phyloP scores from a whole-genome alignment of 192 early-diverging fungal species.

The Backusella mclennaniae region DNA sequence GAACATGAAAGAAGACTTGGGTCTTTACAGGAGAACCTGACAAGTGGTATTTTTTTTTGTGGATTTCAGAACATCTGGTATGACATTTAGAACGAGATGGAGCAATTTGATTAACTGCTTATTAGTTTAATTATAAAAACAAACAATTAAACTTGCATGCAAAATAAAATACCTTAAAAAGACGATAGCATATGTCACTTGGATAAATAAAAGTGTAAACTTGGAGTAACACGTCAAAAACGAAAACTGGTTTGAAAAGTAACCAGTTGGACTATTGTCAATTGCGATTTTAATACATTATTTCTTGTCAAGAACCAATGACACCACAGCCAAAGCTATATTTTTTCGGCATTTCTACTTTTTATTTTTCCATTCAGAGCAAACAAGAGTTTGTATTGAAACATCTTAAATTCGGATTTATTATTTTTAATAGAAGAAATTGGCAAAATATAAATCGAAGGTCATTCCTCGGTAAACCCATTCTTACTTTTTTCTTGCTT shows the following conservation, averaged over 20 bases:
- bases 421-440: not conserved
- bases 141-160: not conserved
- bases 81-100: too few relatives aligned
- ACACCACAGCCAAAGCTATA: not conserved
- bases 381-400: not conserved
- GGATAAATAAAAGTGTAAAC: not conserved
- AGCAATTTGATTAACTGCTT: too few relatives aligned
- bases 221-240: not conserved
- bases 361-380: not conserved
- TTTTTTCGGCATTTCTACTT: not conserved
- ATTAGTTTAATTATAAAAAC: too few relatives aligned
- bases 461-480: conserved; percentile 2
- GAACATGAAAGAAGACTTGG: too few relatives aligned
- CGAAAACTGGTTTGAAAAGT: not conserved
- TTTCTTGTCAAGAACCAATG: not conserved
- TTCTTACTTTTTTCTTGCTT: not conserved
- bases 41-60: too few relatives aligned
- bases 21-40: too few relatives aligned
- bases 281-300: not conserved
- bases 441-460: not conserved
- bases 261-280: not conserved
- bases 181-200: not conserved
- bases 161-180: not conserved
- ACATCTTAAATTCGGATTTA: not conserved
- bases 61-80: too few relatives aligned